Evolutionary conservation across 176 grass and related monocot species (phyloP).

Genomic region (Saccharum officinarum): DNA sequence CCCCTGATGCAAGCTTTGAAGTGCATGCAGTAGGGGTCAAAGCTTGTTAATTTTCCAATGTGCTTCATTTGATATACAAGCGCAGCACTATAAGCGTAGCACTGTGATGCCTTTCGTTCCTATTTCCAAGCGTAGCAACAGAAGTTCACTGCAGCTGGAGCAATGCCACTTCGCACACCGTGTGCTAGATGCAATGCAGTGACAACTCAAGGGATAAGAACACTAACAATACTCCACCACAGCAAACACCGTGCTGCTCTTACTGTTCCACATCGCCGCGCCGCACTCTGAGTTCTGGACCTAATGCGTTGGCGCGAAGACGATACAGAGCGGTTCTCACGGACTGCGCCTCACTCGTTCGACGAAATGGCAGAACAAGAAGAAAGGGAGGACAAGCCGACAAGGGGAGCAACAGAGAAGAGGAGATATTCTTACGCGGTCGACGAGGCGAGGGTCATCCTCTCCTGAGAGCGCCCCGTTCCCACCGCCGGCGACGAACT

Average conservation of each 20-base stretch:
- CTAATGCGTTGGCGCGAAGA: not conserved
- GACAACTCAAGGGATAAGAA: not conserved
- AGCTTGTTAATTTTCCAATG: not conserved
- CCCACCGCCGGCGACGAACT: slow-evolving; percentile 69
- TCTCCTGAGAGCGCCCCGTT: slow-evolving; percentile 79
- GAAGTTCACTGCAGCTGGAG: not conserved
- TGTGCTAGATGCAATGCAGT: slow-evolving; percentile 38
- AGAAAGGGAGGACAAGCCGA: not conserved
- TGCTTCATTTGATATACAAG: not conserved
- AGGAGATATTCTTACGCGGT: slow-evolving; percentile 50
- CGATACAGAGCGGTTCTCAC: not conserved
- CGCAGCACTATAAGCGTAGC: not conserved
- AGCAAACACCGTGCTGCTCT: not conserved
- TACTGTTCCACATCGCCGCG: not conserved
- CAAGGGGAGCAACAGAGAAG: not conserved
- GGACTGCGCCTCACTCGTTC: slow-evolving; percentile 6
- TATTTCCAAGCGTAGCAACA: not conserved
- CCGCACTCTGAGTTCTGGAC: not conserved
- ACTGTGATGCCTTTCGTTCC: not conserved
- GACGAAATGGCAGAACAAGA: slow-evolving; percentile 27
- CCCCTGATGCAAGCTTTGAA: not conserved
- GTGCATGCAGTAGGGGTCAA: not conserved
- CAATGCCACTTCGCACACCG: slow-evolving; percentile 6
- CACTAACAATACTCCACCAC: not conserved
- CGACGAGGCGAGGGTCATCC: slow-evolving; percentile 58